These are phyloP conservation scores for Plasmodium gallinaceum DNA, from an alignment of 169 alveolate species.

Conservation along the genomic window DNA sequence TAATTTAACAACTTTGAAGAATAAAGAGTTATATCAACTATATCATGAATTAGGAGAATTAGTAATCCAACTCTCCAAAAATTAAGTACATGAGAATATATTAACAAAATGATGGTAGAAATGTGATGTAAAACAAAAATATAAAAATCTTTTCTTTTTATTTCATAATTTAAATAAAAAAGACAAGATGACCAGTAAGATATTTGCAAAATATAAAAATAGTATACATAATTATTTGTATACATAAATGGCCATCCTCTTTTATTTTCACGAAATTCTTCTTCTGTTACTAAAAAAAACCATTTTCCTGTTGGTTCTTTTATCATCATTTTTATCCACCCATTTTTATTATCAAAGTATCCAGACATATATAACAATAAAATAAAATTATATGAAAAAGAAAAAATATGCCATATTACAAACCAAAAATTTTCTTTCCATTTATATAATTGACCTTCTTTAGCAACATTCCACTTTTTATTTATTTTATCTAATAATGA, in stretches of 20 bases:
- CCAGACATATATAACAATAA: slow-evolving; percentile 66
- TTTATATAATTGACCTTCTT: slow-evolving; percentile 51
- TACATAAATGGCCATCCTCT: slow-evolving; percentile 78
- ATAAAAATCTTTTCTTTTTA: slow-evolving; percentile 73
- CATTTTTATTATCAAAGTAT: slow-evolving; percentile 34
- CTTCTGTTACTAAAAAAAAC: slow-evolving; percentile 75
- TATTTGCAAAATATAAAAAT: slow-evolving; percentile 49
- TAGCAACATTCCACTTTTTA: slow-evolving; percentile 47
- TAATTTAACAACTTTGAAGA: slow-evolving; percentile 78
- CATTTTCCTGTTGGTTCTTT: slow-evolving; percentile 74
- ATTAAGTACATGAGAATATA: slow-evolving; percentile 46
- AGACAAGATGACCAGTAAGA: slow-evolving; percentile 73
- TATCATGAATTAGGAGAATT: slow-evolving; percentile 81
- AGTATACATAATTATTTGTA: slow-evolving; percentile 43
- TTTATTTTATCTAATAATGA: slow-evolving; percentile 46
- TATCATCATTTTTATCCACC: slow-evolving; percentile 70
- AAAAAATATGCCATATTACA: slow-evolving; percentile 70
- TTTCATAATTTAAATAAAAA: slow-evolving; percentile 74
- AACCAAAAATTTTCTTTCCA: slow-evolving; percentile 78
- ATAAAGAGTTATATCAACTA: slow-evolving; percentile 84
- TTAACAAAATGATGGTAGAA: slow-evolving; percentile 42
- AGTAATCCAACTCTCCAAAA: slow-evolving; percentile 72
- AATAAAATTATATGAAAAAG: slow-evolving; percentile 41
- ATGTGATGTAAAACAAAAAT: slow-evolving; percentile 55
- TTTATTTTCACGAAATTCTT: slow-evolving; percentile 71